phyloP scores from a whole-genome alignment of 345 rosid genomes.

The Diplotaxis tenuifolia region DNA sequence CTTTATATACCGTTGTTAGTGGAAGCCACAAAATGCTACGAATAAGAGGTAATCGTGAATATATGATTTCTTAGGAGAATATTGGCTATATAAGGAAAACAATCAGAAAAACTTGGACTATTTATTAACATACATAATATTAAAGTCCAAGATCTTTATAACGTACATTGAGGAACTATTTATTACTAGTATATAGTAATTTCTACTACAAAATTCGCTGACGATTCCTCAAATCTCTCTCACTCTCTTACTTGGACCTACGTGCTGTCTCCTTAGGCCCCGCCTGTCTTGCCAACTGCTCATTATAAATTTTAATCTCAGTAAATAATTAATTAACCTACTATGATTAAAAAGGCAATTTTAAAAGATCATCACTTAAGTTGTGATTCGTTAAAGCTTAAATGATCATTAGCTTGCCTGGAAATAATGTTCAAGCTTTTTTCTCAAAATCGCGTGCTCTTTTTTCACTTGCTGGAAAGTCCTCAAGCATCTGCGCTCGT shows the following conservation, averaged over 20 bases:
- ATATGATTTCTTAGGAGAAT: not conserved
- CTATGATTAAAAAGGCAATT: not conserved
- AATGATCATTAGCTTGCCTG: constrained; percentile 48
- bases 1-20: not conserved
- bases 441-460: constrained; percentile 70
- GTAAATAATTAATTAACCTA: not conserved
- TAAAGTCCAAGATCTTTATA: constrained; percentile 19
- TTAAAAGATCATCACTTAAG: not conserved
- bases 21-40: constrained; percentile 9
- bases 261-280: constrained; percentile 66
- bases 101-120: constrained; percentile 20
- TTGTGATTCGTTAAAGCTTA: not conserved
- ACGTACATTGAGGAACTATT: constrained; percentile 30
- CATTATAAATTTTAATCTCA: not conserved
- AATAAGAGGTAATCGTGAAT: constrained; percentile 3
- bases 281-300: constrained; percentile 74
- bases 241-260: constrained; percentile 46
- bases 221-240: constrained; percentile 29
- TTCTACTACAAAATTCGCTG: constrained; percentile 35
- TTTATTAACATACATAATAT: constrained; percentile 28
- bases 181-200: not conserved
- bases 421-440: constrained; percentile 82
- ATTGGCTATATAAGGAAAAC: constrained; percentile 11
- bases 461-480: constrained; percentile 80
- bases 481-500: constrained; percentile 57